Evolutionary conservation across 768 basidiomycete genomes (phyloP).

Genomic region (Amanita rubescens): DNA sequence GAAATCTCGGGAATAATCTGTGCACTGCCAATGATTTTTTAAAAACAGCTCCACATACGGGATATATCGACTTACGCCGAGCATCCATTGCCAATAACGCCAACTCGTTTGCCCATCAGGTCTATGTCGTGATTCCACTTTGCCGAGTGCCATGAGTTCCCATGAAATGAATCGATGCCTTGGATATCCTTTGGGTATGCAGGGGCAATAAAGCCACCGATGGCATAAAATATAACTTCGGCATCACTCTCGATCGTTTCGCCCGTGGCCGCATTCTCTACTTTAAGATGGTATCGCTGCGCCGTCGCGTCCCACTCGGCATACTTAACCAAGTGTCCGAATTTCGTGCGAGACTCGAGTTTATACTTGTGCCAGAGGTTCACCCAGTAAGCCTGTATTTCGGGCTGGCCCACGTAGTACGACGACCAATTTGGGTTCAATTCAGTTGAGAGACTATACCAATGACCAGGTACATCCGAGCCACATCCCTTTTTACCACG

Average conservation of each 20-base stretch:
- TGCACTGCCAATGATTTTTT: slow-evolving; percentile 25
- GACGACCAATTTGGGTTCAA: slow-evolving; percentile 45
- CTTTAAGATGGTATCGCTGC: slow-evolving; percentile 34
- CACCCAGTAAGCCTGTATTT: slow-evolving; percentile 46
- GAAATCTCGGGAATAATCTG: slow-evolving; percentile 54
- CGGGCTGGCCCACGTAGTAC: slow-evolving; percentile 39
- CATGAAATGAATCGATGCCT: slow-evolving; percentile 40
- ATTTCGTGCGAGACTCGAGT: slow-evolving; percentile 32
- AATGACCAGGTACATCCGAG: slow-evolving; percentile 48
- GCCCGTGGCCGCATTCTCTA: slow-evolving; percentile 32
- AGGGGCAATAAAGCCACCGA: slow-evolving; percentile 43
- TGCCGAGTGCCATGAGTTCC: slow-evolving; percentile 47
- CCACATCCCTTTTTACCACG: slow-evolving; percentile 36
- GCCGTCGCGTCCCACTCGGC: slow-evolving; percentile 39
- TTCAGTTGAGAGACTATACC: slow-evolving; percentile 50
- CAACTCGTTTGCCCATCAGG: slow-evolving; percentile 45
- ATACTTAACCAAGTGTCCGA: slow-evolving; percentile 31
- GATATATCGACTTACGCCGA: slow-evolving; percentile 35
- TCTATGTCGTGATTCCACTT: slow-evolving; percentile 47
- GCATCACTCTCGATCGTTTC: slow-evolving; percentile 28
- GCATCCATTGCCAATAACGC: slow-evolving; percentile 58
- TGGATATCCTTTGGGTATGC: slow-evolving; percentile 36
- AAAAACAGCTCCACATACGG: too few species aligned
- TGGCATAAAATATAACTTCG: slow-evolving; percentile 41
- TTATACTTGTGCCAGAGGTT: slow-evolving; percentile 37